These are phyloP conservation scores for Trichophyton benhamiae DNA, from an alignment of 2,329 filamentous ascomycete genomes.

Conservation along the genomic window DNA sequence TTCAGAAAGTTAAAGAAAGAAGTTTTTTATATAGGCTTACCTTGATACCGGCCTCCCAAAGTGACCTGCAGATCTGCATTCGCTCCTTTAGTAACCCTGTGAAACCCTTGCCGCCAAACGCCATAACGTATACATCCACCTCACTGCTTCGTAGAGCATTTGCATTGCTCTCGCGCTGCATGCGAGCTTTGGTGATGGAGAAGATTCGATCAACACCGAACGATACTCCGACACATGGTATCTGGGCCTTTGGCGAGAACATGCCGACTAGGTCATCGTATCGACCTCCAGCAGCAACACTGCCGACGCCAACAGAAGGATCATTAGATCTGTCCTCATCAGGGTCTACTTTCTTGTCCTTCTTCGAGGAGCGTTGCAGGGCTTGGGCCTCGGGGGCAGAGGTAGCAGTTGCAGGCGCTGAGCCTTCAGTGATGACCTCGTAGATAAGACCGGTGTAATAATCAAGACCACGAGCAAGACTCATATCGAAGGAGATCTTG, in stretches of 20 bases:
- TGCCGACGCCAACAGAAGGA: constrained; percentile 72
- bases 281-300: constrained; percentile 76
- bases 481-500: constrained; percentile 77
- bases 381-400: constrained; percentile 29
- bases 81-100: constrained; percentile 69
- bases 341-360: constrained; percentile 37
- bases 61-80: constrained; percentile 60
- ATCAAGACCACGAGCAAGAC: constrained; percentile 78
- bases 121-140: constrained; percentile 89
- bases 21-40: constrained; percentile 26
- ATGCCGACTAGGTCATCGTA: constrained; percentile 92
- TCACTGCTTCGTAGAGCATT: constrained; percentile 54
- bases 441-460: constrained; percentile 88
- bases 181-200: constrained; percentile 70
- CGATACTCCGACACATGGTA: constrained; percentile 83
- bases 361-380: constrained; percentile 38
- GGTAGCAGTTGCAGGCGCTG: constrained; percentile 42
- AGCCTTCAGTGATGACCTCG: constrained; percentile 74
- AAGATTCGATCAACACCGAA: constrained; percentile 96
- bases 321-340: constrained; percentile 64
- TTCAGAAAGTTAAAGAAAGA: constrained; percentile 10
- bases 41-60: constrained; percentile 85
- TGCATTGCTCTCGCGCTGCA: constrained; percentile 49
- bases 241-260: constrained; percentile 74
- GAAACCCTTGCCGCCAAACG: constrained; percentile 77